A percentile compares a stretch with the other conserved stretches of the same genome.
Evolutionary conservation across 2,329 filamentous ascomycete genomes (phyloP).

Genomic region (Lasiodiplodia sp.): DNA sequence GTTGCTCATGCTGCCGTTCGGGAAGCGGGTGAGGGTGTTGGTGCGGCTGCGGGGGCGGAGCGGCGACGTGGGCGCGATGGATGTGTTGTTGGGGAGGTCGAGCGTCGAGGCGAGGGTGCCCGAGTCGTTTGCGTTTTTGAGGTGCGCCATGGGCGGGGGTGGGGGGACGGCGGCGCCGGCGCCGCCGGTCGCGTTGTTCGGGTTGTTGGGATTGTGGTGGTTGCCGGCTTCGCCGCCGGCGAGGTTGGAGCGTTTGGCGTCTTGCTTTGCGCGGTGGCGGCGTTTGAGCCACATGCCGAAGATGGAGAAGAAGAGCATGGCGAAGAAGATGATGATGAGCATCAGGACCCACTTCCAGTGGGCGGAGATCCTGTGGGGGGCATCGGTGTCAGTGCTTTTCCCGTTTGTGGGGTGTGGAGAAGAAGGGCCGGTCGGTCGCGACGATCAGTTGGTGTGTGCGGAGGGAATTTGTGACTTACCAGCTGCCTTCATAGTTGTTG

Average conservation of each 20-base stretch:
- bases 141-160: slow-evolving; percentile 23
- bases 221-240: slow-evolving; percentile 4
- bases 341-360: slow-evolving; percentile 86
- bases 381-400: not conserved
- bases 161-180: slow-evolving; percentile 4
- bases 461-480: slow-evolving; percentile 32
- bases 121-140: slow-evolving; percentile 3
- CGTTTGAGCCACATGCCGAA: slow-evolving; percentile 74
- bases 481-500: slow-evolving; percentile 34
- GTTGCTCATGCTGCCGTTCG: slow-evolving; percentile 29
- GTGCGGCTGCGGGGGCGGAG: slow-evolving; percentile 28
- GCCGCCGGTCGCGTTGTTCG: not conserved
- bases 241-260: slow-evolving; percentile 49
- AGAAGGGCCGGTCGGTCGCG: not conserved
- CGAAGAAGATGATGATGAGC: slow-evolving; percentile 76
- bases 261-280: slow-evolving; percentile 74
- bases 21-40: slow-evolving; percentile 32
- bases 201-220: not conserved
- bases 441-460: not conserved
- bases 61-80: not conserved
- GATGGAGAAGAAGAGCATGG: slow-evolving; percentile 65
- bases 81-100: slow-evolving; percentile 4
- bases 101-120: slow-evolving; percentile 15
- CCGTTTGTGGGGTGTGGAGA: not conserved
- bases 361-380: slow-evolving; percentile 63